Evolutionary conservation across 2,329 filamentous ascomycete species (phyloP).

Genomic region (Xylariaceae sp.): DNA sequence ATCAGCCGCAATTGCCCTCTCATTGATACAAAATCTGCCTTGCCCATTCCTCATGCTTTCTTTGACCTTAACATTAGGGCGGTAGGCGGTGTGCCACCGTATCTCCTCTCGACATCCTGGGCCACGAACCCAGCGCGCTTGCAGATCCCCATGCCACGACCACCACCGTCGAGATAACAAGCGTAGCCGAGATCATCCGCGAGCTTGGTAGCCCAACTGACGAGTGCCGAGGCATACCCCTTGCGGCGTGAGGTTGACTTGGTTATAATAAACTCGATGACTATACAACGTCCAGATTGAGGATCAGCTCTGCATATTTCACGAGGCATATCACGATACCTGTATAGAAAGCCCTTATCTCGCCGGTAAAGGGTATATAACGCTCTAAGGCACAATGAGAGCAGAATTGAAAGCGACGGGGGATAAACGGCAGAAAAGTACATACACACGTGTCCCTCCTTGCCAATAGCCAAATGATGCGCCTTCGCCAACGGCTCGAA

Average conservation of each 20-base stretch:
- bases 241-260: conserved; percentile 29
- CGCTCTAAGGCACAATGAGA: not conserved
- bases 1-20: not conserved
- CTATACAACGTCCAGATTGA: conserved; percentile 12
- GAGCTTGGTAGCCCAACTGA: conserved; percentile 33
- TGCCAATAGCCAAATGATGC: conserved; percentile 35
- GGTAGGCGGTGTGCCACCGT: conserved; percentile 34
- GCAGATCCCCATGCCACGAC: conserved; percentile 35
- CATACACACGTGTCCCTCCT: conserved; percentile 38
- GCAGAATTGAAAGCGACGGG: not conserved
- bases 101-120: conserved; percentile 33
- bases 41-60: conserved; percentile 5
- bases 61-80: conserved; percentile 35
- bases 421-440: not conserved
- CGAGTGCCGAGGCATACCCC: conserved; percentile 33
- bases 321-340: not conserved
- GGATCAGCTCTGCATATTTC: conserved; percentile 5
- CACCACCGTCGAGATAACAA: conserved; percentile 38
- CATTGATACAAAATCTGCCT: conserved; percentile 1
- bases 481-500: conserved; percentile 36
- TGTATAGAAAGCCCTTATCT: not conserved
- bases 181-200: conserved; percentile 33
- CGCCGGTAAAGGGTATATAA: not conserved
- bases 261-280: conserved; percentile 37
- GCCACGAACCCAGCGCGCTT: conserved; percentile 33